These are phyloP conservation scores for Onygenales sp. DNA, from an alignment of 2,329 filamentous ascomycete species.

Conservation along the genomic window DNA sequence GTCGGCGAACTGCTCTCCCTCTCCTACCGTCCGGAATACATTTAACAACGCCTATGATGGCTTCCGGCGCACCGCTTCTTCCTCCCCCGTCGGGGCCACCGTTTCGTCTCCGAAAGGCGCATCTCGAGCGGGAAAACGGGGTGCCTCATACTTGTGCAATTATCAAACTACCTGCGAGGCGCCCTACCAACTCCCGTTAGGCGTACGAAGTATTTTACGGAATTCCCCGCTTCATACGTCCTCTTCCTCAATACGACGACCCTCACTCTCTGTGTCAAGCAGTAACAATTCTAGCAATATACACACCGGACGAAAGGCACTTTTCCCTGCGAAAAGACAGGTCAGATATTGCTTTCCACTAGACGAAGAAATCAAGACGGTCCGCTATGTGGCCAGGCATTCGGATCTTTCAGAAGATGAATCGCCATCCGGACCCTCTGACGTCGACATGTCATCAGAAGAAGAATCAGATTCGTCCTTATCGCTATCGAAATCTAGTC, in stretches of 20 bases:
- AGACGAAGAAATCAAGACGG: slow-evolving; percentile 50
- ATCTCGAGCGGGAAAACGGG: slow-evolving; percentile 15
- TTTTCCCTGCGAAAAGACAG: slow-evolving; percentile 48
- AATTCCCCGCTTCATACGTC: slow-evolving; percentile 34
- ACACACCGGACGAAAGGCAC: slow-evolving; percentile 28
- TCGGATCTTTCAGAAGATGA: slow-evolving; percentile 39
- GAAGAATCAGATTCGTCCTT: slow-evolving; percentile 16
- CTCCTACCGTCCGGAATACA: slow-evolving; percentile 53
- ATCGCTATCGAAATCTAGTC: slow-evolving; percentile 20
- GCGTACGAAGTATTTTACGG: slow-evolving; percentile 37
- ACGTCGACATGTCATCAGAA: slow-evolving; percentile 14
- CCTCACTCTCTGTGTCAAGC: slow-evolving; percentile 27
- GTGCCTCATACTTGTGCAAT: not conserved
- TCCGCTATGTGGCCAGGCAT: slow-evolving; percentile 46
- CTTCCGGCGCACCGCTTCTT: slow-evolving; percentile 23
- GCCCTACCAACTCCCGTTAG: slow-evolving; percentile 35
- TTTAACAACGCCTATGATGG: slow-evolving; percentile 51
- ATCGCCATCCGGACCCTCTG: slow-evolving; percentile 11
- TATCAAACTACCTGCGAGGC: slow-evolving; percentile 5
- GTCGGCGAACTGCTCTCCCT: slow-evolving; percentile 38
- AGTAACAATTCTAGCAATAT: slow-evolving; percentile 23
- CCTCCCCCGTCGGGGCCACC: slow-evolving; percentile 24
- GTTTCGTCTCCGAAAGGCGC: slow-evolving; percentile 17
- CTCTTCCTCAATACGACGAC: slow-evolving; percentile 20
- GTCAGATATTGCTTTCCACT: slow-evolving; percentile 48